Evolutionary conservation across 2,329 filamentous ascomycete species (phyloP).

Genomic region (Lasiodiplodia sp.): DNA sequence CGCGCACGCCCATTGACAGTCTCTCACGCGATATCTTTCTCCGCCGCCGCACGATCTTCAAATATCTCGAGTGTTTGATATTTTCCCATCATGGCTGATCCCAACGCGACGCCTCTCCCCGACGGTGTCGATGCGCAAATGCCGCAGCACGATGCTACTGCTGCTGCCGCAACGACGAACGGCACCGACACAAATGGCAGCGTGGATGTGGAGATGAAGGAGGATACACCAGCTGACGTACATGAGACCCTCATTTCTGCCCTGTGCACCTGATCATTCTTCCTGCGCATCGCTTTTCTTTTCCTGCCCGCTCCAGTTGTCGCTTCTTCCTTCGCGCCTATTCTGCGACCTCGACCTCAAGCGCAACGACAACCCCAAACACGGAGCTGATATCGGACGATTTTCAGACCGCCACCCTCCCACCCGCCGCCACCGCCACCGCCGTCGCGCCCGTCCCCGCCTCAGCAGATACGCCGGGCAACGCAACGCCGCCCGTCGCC

Average conservation of each 20-base stretch:
- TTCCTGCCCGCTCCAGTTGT: background rate
- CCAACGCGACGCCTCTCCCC: background rate
- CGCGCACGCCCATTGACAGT: background rate
- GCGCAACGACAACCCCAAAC: background rate
- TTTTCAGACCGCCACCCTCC: conserved; percentile 2
- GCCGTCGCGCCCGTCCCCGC: conserved; percentile 8
- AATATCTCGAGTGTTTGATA: background rate
- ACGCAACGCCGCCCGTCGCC: conserved; percentile 32
- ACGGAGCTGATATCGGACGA: background rate
- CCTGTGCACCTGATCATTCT: background rate
- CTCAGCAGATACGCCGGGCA: conserved; percentile 18
- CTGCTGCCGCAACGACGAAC: conserved; percentile 33
- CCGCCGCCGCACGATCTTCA: background rate
- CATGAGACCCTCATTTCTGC: background rate
- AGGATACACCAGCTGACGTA: conserved; percentile 40
- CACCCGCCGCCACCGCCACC: conserved; percentile 19
- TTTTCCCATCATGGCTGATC: conserved; percentile 9
- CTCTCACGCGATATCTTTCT: background rate
- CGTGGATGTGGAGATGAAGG: conserved; percentile 46
- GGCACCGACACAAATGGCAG: conserved; percentile 33
- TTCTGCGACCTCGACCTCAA: conserved; percentile 16
- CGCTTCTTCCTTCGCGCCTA: background rate
- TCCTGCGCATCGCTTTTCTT: background rate
- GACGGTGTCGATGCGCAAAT: conserved; percentile 27
- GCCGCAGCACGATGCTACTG: conserved; percentile 17